phyloP scores from a whole-genome alignment of 306 rosid species.

The Fragaria ananassa region DNA sequence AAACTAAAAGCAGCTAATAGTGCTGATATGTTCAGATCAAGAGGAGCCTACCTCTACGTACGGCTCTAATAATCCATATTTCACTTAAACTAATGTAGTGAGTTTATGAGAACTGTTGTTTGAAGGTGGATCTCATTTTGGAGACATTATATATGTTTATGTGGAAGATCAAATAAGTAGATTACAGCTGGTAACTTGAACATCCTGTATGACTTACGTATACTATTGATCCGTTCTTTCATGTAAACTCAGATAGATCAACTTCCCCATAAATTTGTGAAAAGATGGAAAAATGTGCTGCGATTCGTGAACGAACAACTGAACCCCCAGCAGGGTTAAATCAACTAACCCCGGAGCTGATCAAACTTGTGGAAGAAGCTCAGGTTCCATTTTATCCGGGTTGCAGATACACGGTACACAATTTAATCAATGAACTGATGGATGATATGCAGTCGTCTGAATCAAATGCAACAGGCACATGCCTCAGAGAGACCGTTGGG shows the following conservation, averaged over 20 bases:
- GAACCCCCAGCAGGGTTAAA: background rate
- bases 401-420: background rate
- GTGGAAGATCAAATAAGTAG: background rate
- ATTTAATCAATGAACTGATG: background rate
- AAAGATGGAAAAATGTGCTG: background rate
- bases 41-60: background rate
- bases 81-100: background rate
- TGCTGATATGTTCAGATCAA: background rate
- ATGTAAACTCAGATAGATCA: background rate
- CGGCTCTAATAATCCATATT: background rate
- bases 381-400: background rate
- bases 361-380: background rate
- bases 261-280: background rate
- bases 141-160: background rate
- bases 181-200: background rate
- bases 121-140: background rate
- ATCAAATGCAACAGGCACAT: background rate
- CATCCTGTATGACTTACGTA: background rate
- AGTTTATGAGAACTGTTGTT: background rate
- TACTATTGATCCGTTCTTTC: background rate
- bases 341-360: conserved; percentile 2
- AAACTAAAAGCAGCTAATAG: background rate
- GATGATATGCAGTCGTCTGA: background rate
- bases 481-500: background rate
- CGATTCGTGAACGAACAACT: background rate